Evolutionary conservation across 345 rosid genomes (phyloP), one percentile per base, ranked within the genome.

Genomic region (Pistacia integerrima): DNA sequence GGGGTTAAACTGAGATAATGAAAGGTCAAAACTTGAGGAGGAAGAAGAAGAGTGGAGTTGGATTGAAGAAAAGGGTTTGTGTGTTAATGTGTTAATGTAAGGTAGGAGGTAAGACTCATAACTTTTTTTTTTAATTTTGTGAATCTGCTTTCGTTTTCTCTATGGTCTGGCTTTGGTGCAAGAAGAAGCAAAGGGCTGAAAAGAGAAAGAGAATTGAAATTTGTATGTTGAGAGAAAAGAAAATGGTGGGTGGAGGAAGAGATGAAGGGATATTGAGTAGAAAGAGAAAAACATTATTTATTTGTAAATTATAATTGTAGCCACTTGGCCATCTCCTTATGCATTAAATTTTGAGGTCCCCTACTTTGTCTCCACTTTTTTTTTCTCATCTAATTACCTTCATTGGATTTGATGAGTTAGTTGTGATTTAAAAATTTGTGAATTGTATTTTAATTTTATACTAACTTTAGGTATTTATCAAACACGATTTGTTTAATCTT

Each of bases 61-160:
- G 91, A 88, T 94, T 86, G 88, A 92, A 92, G 98, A 75, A 84
- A 89, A 11, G 8, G 46, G 46, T 5, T 41, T 41, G 46, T 41
- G 89, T 62, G 55, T 79, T 86, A 16, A 20, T 44, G 67, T 46
- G 59, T n/a, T 77, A 41, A 41, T 8, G 96, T 87, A 79, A 60
- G 91, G 74, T 87, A 81, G 85, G 88, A 87, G 88, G 92, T 85
- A 89, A 84, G 85, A 38, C 84, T 85, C 90, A 83, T 87, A 83
- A 84, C 86, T 76, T 73, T 78, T 14, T 59, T 33, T 38, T 52
- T 52, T 48, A 0, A 25, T 57, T 68, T 11, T 28, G 33, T 63
- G 63, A 18, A 66, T n/a, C 20, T 62, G 56, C 60, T 10, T 70
- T 30, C 33, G 33, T 30, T 30, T 30, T 30, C 33, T 30, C 33